Base-by-base conservation (phyloP, 352 stramenopile genomes). In the Phytophthora hibernalis region DNA sequence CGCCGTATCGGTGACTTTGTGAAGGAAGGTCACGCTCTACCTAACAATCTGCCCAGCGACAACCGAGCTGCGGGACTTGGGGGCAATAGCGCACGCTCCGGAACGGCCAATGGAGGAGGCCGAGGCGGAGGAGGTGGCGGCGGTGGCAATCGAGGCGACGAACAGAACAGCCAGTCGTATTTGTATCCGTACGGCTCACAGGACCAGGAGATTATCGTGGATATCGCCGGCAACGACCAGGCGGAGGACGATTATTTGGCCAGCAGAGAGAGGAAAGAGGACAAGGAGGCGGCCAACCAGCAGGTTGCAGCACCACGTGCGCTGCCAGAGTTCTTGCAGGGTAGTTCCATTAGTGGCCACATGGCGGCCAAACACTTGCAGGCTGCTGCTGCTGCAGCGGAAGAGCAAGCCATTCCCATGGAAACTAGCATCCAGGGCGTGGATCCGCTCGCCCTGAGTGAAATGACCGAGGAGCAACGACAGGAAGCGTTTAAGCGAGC, bases 191-290 rank as follows among this genome's bases (percentile, higher is more conserved):
- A 92, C 33, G 83, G 83, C 12, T 56, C 74, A 21, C 86, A 90
- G 69, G 87, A 93, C n/a, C 75, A 91, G 61, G 85, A 96, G 54
- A 96, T 96, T 59, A 85, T 96, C 20, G 85, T 96, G 37, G 87
- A 96, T 61, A 96, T 96, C 52, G 84, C 81, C 38, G 83, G 81
- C 7, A 92, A 85, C 26, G 79, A 92, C 55, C 79, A 91, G 49
- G 73, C 61, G 9, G 85, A 93, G 22, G 85, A 96, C 52, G 87
- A 96, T 48, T 96, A 96, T 70, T 68, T 93, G 55, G 77, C 87
- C 16, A 85, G 90, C 43, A 65, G 79, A 48, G 91, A 93, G 28
- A 63, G 81, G 12, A 93, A 95, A 70, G 62, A 91, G 63, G 85
- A 92, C 20, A 82, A 89, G 30, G 82, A 91, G 9, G 66, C 65